Evolutionary conservation across 2,329 filamentous ascomycete species (phyloP), one percentile per base, ranked within the genome.

Genomic region (Colletotrichum sp.): DNA sequence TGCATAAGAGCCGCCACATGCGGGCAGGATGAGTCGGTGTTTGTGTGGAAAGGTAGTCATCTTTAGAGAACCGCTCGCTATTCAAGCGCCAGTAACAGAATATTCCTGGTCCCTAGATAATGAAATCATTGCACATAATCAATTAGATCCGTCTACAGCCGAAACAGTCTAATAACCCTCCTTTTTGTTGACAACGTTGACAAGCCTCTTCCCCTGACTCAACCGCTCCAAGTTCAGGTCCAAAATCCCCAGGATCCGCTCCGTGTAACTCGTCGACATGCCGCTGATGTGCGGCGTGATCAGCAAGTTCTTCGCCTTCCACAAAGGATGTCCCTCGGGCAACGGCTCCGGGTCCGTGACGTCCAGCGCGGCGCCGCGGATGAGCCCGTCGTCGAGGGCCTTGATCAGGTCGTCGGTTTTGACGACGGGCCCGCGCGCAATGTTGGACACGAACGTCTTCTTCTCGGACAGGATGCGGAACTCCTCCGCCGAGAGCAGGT

Each of bases 281-380:
- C 84, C 85, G 64, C 86, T 88, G 13, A 89, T 80, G 74, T 89
- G 88, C 18, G 88, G 88, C 27, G 87, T 88, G 59, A 96, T 89
- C 66, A 93, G 88, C 18, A 93, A 86, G 81, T 95, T 95, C 73
- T 90, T 89, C 16, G 92, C 86, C 31, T 85, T 88, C 94, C 94
- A 96, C 65, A 96, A 83, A 75, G 90, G 88, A 79, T 94, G 90
- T 6, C 92, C 90, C 4, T 86, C 82, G 0, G 93, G 93, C 75
- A 96, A 81, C 1, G 94, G 94, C 81, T 96, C 94, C 0, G 94
- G 94, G 74, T 96, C 93, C 3, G 94, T 93, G 1, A 96, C 94
- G 80, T 96, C 94, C 54, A 96, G 83, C 2, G 93, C 93, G 0
- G 94, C 94, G 34, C 94, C 94, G 5, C 86, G 79, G 62, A 87